Base-by-base conservation (phyloP, 495 filamentous ascomycete species). In the Tuber melanosporum region DNA sequence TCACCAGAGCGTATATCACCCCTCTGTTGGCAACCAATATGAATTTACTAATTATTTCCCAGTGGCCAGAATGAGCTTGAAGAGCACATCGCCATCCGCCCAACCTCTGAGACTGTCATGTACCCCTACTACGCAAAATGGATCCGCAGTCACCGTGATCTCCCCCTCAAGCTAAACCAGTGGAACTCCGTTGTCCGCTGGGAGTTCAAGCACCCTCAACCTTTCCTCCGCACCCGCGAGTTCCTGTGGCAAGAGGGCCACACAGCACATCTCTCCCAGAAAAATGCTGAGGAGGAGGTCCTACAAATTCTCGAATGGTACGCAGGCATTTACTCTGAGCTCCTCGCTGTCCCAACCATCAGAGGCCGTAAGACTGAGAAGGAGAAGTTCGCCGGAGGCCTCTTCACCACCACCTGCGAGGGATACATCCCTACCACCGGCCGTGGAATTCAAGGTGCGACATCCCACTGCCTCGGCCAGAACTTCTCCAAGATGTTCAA, bases 211-310 rank as follows among this genome's bases (percentile, higher is more conserved):
- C 92, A 99, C 83, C 94, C 95, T 39, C 94, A 94, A 83, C 95
- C 95, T 9, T 97, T 99, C 87, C 86, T 99, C 39, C 87, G 95
- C 77, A 94, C 94, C 72, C 86, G 95, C 81, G 95, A 99, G 84
- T 99, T 99, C 85, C 86, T 97, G 70, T 99, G 95, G 95, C 96
- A 99, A 84, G 95, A 99, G 85, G 96, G 95, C 45, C 95, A 99
- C 86, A 99, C 95, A 10, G 95, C 95, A 17, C 94, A 98, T 85
- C 84, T 98, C 76, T 95, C 91, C 10, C 88, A 94, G 82, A 86
- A 91, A 73, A 87, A 87, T 71, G 94, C 95, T 47, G 90, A 88
- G 26, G 87, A 92, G 82, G 95, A 99, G 84, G 95, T 99, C 17
- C 83, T 93, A 74, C 88, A 96, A 84, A 98, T 99, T 74, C 89